These are phyloP conservation scores for Lenzites betulinus DNA, from an alignment of 768 basidiomycete species.

Conservation along the genomic window DNA sequence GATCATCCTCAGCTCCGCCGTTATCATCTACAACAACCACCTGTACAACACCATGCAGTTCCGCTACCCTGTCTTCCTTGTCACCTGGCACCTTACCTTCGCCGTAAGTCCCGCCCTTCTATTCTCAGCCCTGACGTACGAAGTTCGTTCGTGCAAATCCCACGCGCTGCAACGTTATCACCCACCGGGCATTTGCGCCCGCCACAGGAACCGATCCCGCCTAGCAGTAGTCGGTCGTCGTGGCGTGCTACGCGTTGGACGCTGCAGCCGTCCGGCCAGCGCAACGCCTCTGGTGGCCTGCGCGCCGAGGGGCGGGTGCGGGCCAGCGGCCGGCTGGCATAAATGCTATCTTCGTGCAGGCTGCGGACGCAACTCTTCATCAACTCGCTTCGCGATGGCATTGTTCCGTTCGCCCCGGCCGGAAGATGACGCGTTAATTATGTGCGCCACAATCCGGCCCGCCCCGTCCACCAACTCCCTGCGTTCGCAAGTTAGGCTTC, in stretches of 20 bases:
- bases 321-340: not conserved
- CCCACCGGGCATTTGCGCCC: not conserved
- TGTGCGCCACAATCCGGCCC: too few relatives aligned
- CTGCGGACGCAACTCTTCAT: not conserved
- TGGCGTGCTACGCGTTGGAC: not conserved
- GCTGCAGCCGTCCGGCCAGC: too few relatives aligned
- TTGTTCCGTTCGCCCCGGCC: not conserved
- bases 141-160: not conserved
- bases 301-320: not conserved
- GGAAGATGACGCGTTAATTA: too few relatives aligned
- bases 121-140: not conserved
- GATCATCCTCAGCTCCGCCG: conserved; percentile 86
- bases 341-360: not conserved
- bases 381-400: not conserved
- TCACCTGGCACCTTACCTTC: conserved; percentile 81
- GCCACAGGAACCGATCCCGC: conserved; percentile 14
- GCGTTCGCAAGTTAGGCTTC: not conserved
- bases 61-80: conserved; percentile 89
- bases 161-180: conserved; percentile 5
- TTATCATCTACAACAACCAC: conserved; percentile 97
- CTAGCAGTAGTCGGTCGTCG: not conserved
- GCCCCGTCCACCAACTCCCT: not conserved
- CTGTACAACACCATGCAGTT: conserved; percentile 83
- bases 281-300: not conserved
- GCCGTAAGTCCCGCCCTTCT: conserved; percentile 43